These are phyloP conservation scores for Fusarium sp. DNA, from an alignment of 2,329 filamentous ascomycete genomes.

Conservation along the genomic window DNA sequence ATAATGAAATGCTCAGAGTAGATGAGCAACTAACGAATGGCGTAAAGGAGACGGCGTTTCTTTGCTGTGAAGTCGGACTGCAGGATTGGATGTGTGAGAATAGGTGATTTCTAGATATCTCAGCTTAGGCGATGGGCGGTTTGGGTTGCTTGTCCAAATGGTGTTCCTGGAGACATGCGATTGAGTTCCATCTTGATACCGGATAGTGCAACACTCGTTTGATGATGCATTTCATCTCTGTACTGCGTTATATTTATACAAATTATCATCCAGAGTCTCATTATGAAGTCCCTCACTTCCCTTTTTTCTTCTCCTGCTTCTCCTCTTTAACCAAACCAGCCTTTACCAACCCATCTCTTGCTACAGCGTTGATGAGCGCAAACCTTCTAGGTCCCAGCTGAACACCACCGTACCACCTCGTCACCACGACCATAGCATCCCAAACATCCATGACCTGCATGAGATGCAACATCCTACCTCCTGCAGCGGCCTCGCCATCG, in stretches of 20 bases:
- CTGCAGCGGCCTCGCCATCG: conserved; percentile 94
- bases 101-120: conserved; percentile 8
- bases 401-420: conserved; percentile 93
- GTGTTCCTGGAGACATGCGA: conserved; percentile 26
- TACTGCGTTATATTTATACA: neutral
- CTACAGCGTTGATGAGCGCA: conserved; percentile 86
- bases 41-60: conserved; percentile 32
- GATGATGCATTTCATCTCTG: conserved; percentile 5
- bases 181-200: conserved; percentile 42
- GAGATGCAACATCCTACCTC: conserved; percentile 83
- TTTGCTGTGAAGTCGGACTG: conserved; percentile 16
- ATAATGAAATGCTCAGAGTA: conserved; percentile 18
- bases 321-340: conserved; percentile 74
- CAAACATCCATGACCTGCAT: conserved; percentile 96
- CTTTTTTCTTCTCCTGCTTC: conserved; percentile 50
- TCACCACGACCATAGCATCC: conserved; percentile 93
- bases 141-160: conserved; percentile 25
- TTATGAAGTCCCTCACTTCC: conserved; percentile 38
- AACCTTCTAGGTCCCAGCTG: conserved; percentile 91
- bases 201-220: conserved; percentile 33
- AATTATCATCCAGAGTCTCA: neutral
- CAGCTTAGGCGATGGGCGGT: conserved; percentile 6
- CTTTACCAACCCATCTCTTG: conserved; percentile 83
- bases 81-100: neutral
- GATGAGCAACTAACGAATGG: conserved; percentile 13